phyloP scores from a whole-genome alignment of 805 yeast genomes.

The Saccharomyces paradoxus region DNA sequence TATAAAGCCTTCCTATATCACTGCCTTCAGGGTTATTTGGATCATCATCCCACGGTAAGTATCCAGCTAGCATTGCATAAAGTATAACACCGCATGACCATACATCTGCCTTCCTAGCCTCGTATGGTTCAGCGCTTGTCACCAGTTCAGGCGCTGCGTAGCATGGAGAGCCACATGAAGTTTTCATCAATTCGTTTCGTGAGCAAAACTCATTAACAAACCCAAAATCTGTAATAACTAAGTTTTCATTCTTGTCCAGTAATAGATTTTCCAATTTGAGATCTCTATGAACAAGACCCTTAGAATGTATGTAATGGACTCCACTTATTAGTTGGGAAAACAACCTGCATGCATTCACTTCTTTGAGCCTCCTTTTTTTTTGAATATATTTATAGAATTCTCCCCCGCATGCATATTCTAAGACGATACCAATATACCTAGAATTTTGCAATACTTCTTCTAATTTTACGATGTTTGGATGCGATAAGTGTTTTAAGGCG shows the following conservation, averaged over 20 bases:
- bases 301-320: slow-evolving; percentile 85
- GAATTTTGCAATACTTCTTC: slow-evolving; percentile 93
- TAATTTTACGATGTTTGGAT: slow-evolving; percentile 87
- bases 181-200: slow-evolving; percentile 75
- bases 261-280: slow-evolving; percentile 81
- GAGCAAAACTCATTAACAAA: slow-evolving; percentile 73
- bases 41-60: slow-evolving; percentile 95
- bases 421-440: slow-evolving; percentile 89
- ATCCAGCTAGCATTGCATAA: slow-evolving; percentile 96
- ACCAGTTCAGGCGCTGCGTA: slow-evolving; percentile 98
- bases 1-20: slow-evolving; percentile 81
- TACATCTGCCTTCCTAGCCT: slow-evolving; percentile 88
- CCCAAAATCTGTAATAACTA: slow-evolving; percentile 86
- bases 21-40: slow-evolving; percentile 93
- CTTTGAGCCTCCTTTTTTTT: slow-evolving; percentile 78
- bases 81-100: slow-evolving; percentile 96
- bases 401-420: slow-evolving; percentile 96
- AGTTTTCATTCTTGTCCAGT: slow-evolving; percentile 77
- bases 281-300: slow-evolving; percentile 87
- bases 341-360: slow-evolving; percentile 72
- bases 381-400: slow-evolving; percentile 90
- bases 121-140: slow-evolving; percentile 80
- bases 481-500: slow-evolving; percentile 74
- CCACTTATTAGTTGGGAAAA: slow-evolving; percentile 94
- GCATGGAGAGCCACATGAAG: slow-evolving; percentile 96